A percentile compares a stretch with the other conserved stretches of the same genome.
Evolutionary conservation across 140 eudicot genomes (phyloP).

Genomic region (Ambrosia hybrid): DNA sequence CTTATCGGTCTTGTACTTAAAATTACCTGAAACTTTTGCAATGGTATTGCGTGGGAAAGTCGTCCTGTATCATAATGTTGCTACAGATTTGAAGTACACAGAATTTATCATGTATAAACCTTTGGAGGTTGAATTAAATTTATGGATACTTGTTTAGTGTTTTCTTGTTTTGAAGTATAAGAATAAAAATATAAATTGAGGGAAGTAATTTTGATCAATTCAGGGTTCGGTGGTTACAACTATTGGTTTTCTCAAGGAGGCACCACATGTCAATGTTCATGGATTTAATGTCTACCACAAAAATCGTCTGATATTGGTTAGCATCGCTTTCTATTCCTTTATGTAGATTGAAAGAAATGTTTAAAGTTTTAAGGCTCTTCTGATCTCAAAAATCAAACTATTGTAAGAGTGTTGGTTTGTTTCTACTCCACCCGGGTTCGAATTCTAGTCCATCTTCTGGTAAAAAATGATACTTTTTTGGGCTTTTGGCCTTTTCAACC

Average conservation of each 20-base stretch:
- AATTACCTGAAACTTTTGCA: constrained; percentile 57
- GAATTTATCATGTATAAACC: constrained; percentile 78
- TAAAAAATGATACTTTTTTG: not conserved
- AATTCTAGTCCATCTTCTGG: too few relatives aligned
- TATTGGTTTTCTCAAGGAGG: constrained; percentile 89
- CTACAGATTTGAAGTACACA: constrained; percentile 68
- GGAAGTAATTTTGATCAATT: constrained; percentile 9
- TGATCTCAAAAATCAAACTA: not conserved
- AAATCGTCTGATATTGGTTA: constrained; percentile 90
- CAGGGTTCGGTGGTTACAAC: constrained; percentile 76
- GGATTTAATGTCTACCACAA: constrained; percentile 90
- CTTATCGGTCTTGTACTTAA: constrained; percentile 72
- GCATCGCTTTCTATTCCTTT: not conserved
- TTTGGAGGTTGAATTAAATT: constrained; percentile 30
- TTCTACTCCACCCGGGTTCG: too few relatives aligned
- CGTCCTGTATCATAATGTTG: constrained; percentile 66
- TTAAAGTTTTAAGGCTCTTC: too few relatives aligned
- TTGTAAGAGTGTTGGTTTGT: too few relatives aligned
- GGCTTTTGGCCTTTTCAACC: not conserved
- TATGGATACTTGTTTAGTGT: not conserved
- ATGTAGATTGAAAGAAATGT: not conserved
- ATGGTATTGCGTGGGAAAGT: constrained; percentile 67
- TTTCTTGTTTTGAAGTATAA: not conserved
- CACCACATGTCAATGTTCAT: constrained; percentile 72
- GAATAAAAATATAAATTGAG: not conserved